Conservation (phyloP, 1,139 yeast genomes). For the Hyphopichia buzzinii region DNA sequence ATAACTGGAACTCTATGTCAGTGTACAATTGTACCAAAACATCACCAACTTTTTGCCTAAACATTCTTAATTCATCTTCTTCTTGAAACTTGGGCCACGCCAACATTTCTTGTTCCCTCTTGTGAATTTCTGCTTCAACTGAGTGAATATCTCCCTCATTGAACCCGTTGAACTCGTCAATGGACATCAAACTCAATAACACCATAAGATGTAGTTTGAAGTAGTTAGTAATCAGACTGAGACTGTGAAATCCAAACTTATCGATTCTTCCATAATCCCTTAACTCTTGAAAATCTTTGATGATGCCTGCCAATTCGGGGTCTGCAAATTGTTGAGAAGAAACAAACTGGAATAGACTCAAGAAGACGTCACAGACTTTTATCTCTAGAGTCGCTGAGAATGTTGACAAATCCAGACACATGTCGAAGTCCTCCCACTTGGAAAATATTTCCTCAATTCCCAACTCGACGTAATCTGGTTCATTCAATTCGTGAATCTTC, state of each 20-base stretch:
- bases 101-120: neutral
- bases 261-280: neutral
- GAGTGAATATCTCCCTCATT: neutral
- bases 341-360: neutral
- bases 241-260: neutral
- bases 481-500: neutral
- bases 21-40: neutral
- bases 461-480: neutral
- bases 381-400: neutral
- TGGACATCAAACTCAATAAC: neutral
- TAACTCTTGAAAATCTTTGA: conserved; percentile 1
- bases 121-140: neutral
- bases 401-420: neutral
- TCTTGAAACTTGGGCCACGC: neutral
- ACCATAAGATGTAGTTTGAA: neutral
- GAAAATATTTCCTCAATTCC: neutral
- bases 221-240: neutral
- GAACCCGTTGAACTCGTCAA: neutral
- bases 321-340: neutral
- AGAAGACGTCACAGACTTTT: neutral
- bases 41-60: neutral
- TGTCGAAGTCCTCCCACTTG: neutral
- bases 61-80: neutral
- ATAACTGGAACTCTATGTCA: conserved; percentile 1
- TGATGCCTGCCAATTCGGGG: neutral